Evolutionary conservation across 768 basidiomycete genomes (phyloP).

Genomic region (Lentinula raphanica): DNA sequence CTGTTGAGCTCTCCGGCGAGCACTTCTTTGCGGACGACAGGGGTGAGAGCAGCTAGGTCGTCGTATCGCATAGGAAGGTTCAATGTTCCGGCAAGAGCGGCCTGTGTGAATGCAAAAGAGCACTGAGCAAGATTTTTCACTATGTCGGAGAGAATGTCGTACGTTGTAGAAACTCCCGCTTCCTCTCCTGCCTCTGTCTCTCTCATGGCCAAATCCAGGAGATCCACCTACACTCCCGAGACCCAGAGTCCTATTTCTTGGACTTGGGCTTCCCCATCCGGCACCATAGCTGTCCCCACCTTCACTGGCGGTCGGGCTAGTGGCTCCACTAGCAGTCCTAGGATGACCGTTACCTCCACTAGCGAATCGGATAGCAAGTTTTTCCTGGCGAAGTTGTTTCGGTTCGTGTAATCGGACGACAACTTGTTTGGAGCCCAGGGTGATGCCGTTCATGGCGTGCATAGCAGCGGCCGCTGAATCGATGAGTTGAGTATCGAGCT

Average conservation of each 20-base stretch:
- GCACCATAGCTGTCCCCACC: constrained; percentile 65
- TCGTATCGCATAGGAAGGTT: constrained; percentile 86
- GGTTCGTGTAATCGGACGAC: constrained; percentile 89
- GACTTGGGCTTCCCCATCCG: constrained; percentile 73
- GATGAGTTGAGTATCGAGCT: not conserved
- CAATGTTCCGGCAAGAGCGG: constrained; percentile 73
- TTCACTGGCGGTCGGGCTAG: constrained; percentile 79
- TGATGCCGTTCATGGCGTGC: constrained; percentile 74
- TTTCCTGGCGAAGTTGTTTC: constrained; percentile 86
- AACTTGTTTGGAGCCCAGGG: constrained; percentile 69
- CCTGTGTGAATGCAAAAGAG: constrained; percentile 36
- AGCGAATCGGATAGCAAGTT: constrained; percentile 76
- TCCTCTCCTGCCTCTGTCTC: constrained; percentile 68
- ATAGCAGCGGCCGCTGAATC: constrained; percentile 62
- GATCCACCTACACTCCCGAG: constrained; percentile 22
- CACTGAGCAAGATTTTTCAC: not conserved
- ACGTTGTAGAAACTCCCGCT: constrained; percentile 88
- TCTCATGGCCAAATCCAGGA: constrained; percentile 51
- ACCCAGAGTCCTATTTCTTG: constrained; percentile 43
- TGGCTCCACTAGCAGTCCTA: constrained; percentile 75
- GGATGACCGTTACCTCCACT: constrained; percentile 69
- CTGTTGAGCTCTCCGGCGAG: constrained; percentile 78
- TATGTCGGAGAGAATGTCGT: constrained; percentile 16
- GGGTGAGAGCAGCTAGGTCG: constrained; percentile 74
- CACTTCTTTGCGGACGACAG: constrained; percentile 83